A percentile compares a stretch with the other conserved stretches of the same genome.
Conservation (phyloP, 2,329 filamentous ascomycete genomes). For the Amphichorda felina region DNA sequence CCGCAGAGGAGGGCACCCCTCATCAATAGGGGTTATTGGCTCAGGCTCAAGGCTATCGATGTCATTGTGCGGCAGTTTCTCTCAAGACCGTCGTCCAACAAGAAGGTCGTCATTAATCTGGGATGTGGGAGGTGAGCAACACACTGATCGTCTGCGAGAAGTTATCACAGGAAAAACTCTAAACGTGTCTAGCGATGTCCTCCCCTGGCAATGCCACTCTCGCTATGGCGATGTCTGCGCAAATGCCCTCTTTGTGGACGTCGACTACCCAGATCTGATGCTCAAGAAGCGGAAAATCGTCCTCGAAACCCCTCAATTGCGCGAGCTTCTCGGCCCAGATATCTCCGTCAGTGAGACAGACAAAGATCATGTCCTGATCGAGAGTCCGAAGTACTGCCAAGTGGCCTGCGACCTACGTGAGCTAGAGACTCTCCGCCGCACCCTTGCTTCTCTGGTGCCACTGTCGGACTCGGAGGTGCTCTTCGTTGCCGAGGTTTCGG, state of each 20-base stretch:
- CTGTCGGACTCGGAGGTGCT: slow-evolving; percentile 51
- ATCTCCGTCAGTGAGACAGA: slow-evolving; percentile 22
- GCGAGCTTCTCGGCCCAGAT: slow-evolving; percentile 17
- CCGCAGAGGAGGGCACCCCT: slow-evolving; percentile 73
- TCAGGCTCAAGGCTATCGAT: slow-evolving; percentile 76
- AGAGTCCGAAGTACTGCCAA: slow-evolving; percentile 62
- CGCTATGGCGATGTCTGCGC: slow-evolving; percentile 48
- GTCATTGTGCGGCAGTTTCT: slow-evolving; percentile 64
- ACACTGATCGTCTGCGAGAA: slow-evolving; percentile 1
- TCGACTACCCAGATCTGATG: slow-evolving; percentile 78
- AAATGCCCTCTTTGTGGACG: slow-evolving; percentile 61
- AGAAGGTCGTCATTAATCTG: slow-evolving; percentile 71
- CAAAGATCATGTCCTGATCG: slow-evolving; percentile 39
- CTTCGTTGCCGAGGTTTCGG: slow-evolving; percentile 80
- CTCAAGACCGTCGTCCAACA: slow-evolving; percentile 32
- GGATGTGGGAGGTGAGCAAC: slow-evolving; percentile 79
- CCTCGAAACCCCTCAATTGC: slow-evolving; percentile 46
- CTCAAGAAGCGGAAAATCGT: slow-evolving; percentile 60
- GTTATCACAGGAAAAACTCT: background rate
- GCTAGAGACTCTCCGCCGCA: slow-evolving; percentile 44
- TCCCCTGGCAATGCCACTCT: slow-evolving; percentile 73
- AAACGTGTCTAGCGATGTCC: slow-evolving; percentile 52
- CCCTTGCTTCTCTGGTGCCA: slow-evolving; percentile 47
- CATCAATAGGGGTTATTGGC: slow-evolving; percentile 82
- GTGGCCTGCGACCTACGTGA: slow-evolving; percentile 73